Percentiles rank a stretch among this genome's conserved stretches.
Evolutionary conservation across 768 basidiomycete species (phyloP).

Genomic region (Psilocybe azurescens): DNA sequence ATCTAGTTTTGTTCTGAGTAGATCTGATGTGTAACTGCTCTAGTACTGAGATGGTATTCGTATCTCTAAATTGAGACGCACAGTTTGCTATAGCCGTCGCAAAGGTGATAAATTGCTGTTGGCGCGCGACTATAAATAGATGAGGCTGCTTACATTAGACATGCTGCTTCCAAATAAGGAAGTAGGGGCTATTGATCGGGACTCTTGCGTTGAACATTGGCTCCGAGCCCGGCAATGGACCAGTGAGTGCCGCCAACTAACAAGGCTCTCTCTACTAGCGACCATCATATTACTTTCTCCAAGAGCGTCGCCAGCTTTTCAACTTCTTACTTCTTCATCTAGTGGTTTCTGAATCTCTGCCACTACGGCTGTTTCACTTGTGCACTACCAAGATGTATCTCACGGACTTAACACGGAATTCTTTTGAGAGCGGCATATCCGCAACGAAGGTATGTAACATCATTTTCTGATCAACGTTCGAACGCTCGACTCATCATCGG

Average conservation of each 20-base stretch:
- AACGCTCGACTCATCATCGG: slow-evolving; percentile 4
- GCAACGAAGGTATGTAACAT: slow-evolving; percentile 54
- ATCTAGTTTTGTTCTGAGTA: too few relatives aligned
- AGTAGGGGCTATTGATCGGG: too few relatives aligned
- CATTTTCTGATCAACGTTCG: not conserved
- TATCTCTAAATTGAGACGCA: too few relatives aligned
- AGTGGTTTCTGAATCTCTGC: slow-evolving; percentile 1
- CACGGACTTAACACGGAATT: slow-evolving; percentile 71
- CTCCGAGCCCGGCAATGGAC: too few relatives aligned
- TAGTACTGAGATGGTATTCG: too few relatives aligned
- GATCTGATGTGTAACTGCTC: too few relatives aligned
- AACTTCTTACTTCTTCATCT: slow-evolving; percentile 2
- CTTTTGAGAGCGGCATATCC: slow-evolving; percentile 73
- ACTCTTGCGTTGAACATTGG: too few relatives aligned
- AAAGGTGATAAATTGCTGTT: not conserved
- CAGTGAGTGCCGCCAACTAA: too few relatives aligned
- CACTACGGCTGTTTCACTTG: not conserved
- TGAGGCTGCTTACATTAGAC: not conserved
- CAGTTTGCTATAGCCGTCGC: too few relatives aligned
- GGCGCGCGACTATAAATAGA: slow-evolving; percentile 6
- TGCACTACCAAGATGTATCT: slow-evolving; percentile 58
- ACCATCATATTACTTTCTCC: not conserved
- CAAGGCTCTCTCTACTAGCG: too few relatives aligned
- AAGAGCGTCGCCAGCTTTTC: slow-evolving; percentile 1
- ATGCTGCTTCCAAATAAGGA: not conserved